Conservation (phyloP, 106 monocot genomes). For the Vanilla planifolia region DNA sequence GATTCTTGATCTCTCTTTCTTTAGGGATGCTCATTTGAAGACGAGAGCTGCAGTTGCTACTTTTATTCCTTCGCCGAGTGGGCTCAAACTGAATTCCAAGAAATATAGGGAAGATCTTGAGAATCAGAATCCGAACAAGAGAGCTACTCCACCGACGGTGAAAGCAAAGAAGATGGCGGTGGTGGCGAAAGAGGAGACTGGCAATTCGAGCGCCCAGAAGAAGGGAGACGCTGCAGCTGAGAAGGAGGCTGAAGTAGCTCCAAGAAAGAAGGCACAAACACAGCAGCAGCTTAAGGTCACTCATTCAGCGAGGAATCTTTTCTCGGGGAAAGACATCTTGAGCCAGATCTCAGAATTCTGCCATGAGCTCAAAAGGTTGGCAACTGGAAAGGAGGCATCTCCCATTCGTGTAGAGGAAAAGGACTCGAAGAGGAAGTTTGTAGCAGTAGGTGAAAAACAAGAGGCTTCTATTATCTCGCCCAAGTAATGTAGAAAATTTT, state of each 20-base stretch:
- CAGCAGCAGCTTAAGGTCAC: slow-evolving; percentile 47
- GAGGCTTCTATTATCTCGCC: no score
- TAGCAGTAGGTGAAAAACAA: slow-evolving; percentile 10
- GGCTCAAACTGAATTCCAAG: slow-evolving; percentile 18
- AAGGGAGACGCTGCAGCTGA: slow-evolving; percentile 14
- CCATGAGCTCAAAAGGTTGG: slow-evolving; percentile 66
- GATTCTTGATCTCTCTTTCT: background rate
- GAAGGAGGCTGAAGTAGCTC: background rate
- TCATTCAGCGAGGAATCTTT: slow-evolving; percentile 73
- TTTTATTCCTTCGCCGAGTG: background rate
- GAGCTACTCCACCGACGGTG: slow-evolving; percentile 2
- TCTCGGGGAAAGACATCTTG: slow-evolving; percentile 37
- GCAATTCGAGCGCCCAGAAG: slow-evolving; percentile 72
- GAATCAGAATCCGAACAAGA: slow-evolving; percentile 69
- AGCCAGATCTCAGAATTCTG: slow-evolving; percentile 87
- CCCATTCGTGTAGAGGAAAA: background rate
- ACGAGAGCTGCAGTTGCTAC: slow-evolving; percentile 1
- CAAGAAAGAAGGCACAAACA: background rate
- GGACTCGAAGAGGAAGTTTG: slow-evolving; percentile 13
- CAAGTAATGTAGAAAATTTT: no score
- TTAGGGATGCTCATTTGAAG: slow-evolving; percentile 9
- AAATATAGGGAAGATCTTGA: slow-evolving; percentile 52
- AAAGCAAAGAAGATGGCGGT: slow-evolving; percentile 10
- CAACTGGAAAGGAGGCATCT: slow-evolving; percentile 20
- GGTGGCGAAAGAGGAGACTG: slow-evolving; percentile 15